Base-by-base conservation (phyloP, 768 basidiomycete genomes). In the Amanita muscaria region DNA sequence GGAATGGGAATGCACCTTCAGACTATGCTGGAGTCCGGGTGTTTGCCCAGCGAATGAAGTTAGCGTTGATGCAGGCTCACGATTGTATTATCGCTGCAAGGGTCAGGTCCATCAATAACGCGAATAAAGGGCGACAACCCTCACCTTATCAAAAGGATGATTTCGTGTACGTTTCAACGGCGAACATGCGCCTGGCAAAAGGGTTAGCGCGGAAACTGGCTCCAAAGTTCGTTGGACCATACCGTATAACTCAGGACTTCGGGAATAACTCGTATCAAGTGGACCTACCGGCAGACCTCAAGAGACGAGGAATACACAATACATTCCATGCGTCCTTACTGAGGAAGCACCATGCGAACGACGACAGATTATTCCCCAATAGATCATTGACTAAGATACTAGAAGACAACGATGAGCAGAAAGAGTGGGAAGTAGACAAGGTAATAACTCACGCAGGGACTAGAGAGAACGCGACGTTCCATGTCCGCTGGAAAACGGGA, bases 31-130 rank as follows among this genome's bases (percentile, higher is more conserved):
- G 23, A 42, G 51, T 19, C 21, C 42, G 4, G 9, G 22, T 5
- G 34, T 46, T 58, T 40, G 56, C 56, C 1, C 21, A n/a, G n/a
- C 25, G 44, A n/a, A 39, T 49, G 9, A 58, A 56, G 40, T 7
- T 34, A 2, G 60, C 64, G 15, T 37, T 66, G 1, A 27, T 56
- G 5, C 42, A 54, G 8, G 68, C 66, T 0, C 63, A 64, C 42
- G 65, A 68, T 42, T 55, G 52, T 25, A 51, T 71, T 0, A 40
- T 64, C 39, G 38, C 48, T 1, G 56, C 65, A 1, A 56, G 64
- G 44, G 51, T 64, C 0, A 48, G 57, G 5, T 61, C 65, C 30
- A 60, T 58, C 0, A 23, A 29, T 29, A 6, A 46, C 1, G 50
- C 46, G 21, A 51, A 51, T 22, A 15, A 44, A 68, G 19, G 60